Evolutionary conservation across 257 asterid genomes (phyloP), one percentile per base, ranked within the genome.

Genomic region (Misopates orontium): DNA sequence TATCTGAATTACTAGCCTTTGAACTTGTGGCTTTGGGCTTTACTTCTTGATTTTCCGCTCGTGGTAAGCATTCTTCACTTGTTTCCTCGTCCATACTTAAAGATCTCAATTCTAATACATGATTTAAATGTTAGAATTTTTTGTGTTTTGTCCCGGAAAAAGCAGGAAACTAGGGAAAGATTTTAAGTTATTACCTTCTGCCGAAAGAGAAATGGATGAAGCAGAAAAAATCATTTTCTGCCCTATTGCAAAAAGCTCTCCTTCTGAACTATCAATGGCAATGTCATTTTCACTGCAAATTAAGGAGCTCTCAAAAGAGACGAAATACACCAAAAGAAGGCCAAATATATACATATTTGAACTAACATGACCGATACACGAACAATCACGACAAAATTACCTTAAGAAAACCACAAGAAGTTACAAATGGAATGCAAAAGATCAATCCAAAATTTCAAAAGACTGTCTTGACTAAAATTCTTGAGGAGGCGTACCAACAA

Each of bases 131-230:
- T 32, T 48, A 48, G 63, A 39, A 1, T 44, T 48, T 36, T 39
- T 21, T 25, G 45, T 53, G 15, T 36, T 32, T 5, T 56, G 36
- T 55, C n/a, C 48, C 65, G 14, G 49, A 31, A 71, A 31, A 16
- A 48, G 28, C 42, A 56, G 56, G 42, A 40, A 36, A 17, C 19
- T 0, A 18, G 1, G 14, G 12, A 17, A 57, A 57, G 41, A 48
- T 44, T 17, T 61, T 41, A 3, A 56, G 57, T 24, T 20, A 44
- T 58, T 79, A 92, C 98, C 98, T 77, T 83, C 91, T 1, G 94
- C 69, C 10, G 95, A 76, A 63, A 91, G 75, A 68, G 95, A 79
- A 61, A 91, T 81, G 71, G 97, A 81, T 70, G 95, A 81, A 82
- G 89, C 77, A 49, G 95, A 83, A 65, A 85, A 82, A 19, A 83